phyloP scores from a whole-genome alignment of 1,284 basidiomycete species.

The Xerocomus nothofagi region DNA sequence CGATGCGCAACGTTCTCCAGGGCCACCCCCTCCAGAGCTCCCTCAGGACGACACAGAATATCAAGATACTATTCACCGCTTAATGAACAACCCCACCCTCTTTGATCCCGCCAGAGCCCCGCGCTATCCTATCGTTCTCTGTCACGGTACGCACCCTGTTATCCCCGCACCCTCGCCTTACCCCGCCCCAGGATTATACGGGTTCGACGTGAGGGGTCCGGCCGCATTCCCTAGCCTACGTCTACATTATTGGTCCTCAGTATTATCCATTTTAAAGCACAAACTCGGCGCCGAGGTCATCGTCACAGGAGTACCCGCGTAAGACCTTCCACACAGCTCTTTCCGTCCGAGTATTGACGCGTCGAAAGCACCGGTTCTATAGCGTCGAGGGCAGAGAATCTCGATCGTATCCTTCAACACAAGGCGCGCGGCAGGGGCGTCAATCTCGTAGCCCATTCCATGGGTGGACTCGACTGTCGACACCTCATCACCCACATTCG shows the following conservation, averaged over 20 bases:
- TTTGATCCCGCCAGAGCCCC: constrained; percentile 78
- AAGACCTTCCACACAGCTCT: constrained; percentile 32
- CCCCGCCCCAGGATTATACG: constrained; percentile 75
- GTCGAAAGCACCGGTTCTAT: constrained; percentile 84
- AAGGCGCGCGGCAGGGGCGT: constrained; percentile 72
- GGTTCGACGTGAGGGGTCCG: constrained; percentile 87
- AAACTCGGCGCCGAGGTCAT: constrained; percentile 91
- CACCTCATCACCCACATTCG: constrained; percentile 87
- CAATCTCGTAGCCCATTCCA: constrained; percentile 96
- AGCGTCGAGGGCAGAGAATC: constrained; percentile 74
- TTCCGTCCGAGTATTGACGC: not conserved
- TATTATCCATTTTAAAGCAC: constrained; percentile 80
- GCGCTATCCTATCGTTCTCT: constrained; percentile 89
- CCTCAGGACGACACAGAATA: constrained; percentile 25
- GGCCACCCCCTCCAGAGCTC: not conserved
- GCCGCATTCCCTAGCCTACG: constrained; percentile 75
- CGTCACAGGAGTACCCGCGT: constrained; percentile 94
- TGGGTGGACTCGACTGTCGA: constrained; percentile 95
- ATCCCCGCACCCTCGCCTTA: constrained; percentile 9
- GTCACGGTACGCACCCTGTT: constrained; percentile 72
- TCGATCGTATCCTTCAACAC: constrained; percentile 74
- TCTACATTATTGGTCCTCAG: constrained; percentile 94
- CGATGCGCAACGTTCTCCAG: not conserved
- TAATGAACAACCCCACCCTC: constrained; percentile 72
- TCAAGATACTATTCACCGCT: constrained; percentile 64